Evolutionary conservation across 1,284 basidiomycete species (phyloP), one percentile per base, ranked within the genome.

Genomic region (Porogramme epimiltina): DNA sequence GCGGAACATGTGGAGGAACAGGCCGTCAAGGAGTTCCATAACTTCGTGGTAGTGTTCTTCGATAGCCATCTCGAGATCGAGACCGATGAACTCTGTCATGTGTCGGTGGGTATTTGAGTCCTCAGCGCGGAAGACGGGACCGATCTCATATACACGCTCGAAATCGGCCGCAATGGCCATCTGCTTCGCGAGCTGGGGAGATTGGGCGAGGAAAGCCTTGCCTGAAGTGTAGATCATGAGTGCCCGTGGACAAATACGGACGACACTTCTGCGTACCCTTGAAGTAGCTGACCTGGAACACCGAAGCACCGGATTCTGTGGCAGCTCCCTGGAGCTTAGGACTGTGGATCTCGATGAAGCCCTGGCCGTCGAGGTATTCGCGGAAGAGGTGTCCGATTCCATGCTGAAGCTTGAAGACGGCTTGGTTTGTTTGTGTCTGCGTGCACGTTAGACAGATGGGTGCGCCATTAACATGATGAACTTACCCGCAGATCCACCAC

Each of bases 91-190:
- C 73, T 99, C 97, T 41, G 97, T 99, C 77, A 99, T 82, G 77
- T 99, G 97, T 48, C 97, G 89, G 70, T 98, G 93, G 3, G 96
- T 98, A 73, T 97, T 96, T 38, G 95, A 91, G 72, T 98, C 87
- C 72, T 99, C 96, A n/a, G 96, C 96, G 59, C 96, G 92, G 80
- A 99, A 99, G 45, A 98, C 95, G 51, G 87, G 86, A 0, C 89
- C 96, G 58, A 99, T 95, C 74, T 99, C 97, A 73, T 96, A 99
- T 4, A 99, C 97, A 39, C 93, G 84, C 68, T 97, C 96, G 70
- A 99, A 95, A 76, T 99, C 97, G 55, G 94, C 94, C 31, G 96
- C 93, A 62, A 99, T 99, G 54, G 92, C 93, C 97, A 99, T 99
- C 74, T 99, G 97, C 74, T 99, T 99, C 44, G 93, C 93, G 15